These are phyloP conservation scores for Bacidia rubella DNA, from an alignment of 495 filamentous ascomycete species.

Conservation along the genomic window DNA sequence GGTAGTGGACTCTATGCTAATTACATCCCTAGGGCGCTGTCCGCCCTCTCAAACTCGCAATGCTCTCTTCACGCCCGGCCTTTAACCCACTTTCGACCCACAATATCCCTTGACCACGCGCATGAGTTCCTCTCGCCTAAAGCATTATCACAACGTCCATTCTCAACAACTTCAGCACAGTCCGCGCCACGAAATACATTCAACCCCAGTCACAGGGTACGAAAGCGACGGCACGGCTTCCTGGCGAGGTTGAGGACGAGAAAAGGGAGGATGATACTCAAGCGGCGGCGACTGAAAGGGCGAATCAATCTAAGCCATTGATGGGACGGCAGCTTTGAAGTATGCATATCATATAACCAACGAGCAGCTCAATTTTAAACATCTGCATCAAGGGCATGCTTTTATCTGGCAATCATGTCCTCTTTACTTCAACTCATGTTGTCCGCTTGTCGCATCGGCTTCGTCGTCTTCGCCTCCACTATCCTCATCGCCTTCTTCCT, in stretches of 20 bases:
- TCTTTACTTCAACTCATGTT: too few relatives aligned
- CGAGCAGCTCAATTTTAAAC: too few relatives aligned
- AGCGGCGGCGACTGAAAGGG: slow-evolving; percentile 39
- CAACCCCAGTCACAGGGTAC: slow-evolving; percentile 43
- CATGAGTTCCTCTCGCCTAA: too few relatives aligned
- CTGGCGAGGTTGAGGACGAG: slow-evolving; percentile 35
- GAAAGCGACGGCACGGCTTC: slow-evolving; percentile 48
- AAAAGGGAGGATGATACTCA: slow-evolving; percentile 37
- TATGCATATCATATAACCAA: too few relatives aligned
- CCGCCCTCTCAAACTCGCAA: too few relatives aligned
- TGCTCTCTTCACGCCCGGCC: too few relatives aligned
- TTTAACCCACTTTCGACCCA: too few relatives aligned
- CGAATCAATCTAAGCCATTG: slow-evolving; percentile 37
- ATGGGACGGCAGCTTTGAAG: neutral
- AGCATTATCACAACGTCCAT: slow-evolving; percentile 34
- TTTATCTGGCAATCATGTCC: too few relatives aligned
- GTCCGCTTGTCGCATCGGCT: slow-evolving; percentile 3
- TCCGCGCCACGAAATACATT: slow-evolving; percentile 43
- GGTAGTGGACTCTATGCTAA: too few relatives aligned
- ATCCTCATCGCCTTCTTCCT: slow-evolving; percentile 33
- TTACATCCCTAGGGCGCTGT: too few relatives aligned
- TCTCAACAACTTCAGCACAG: slow-evolving; percentile 34
- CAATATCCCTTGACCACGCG: too few relatives aligned
- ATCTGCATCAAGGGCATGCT: too few relatives aligned
- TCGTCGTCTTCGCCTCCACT: slow-evolving; percentile 31